Conservation (phyloP, 805 yeast genomes). For the Pichia pseudocactophila region DNA sequence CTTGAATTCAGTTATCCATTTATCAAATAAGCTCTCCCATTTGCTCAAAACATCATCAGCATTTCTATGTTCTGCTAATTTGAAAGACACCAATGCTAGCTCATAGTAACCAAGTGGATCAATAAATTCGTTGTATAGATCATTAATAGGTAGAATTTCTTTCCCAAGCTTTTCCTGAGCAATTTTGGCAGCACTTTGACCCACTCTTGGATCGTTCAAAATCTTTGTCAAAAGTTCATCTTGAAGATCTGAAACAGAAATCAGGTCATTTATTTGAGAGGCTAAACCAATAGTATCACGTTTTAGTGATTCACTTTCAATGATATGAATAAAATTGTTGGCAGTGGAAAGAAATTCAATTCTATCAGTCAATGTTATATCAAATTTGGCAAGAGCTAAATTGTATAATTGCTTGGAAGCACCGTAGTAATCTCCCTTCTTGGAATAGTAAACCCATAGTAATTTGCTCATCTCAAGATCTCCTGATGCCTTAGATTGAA, state of each 20-base stretch:
- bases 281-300: constrained; percentile 69
- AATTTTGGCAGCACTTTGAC: constrained; percentile 38
- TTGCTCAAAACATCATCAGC: constrained; percentile 72
- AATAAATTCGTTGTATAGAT: constrained; percentile 76
- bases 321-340: constrained; percentile 83
- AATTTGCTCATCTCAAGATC: constrained; percentile 71
- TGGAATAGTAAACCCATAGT: constrained; percentile 84
- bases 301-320: constrained; percentile 64
- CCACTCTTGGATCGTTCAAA: constrained; percentile 42
- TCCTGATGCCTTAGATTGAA: constrained; percentile 55
- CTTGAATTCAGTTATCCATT: constrained; percentile 30
- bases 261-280: constrained; percentile 62
- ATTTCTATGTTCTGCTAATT: constrained; percentile 77
- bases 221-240: constrained; percentile 49
- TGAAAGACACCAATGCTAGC: constrained; percentile 67
- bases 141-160: constrained; percentile 62
- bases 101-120: constrained; percentile 85
- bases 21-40: constrained; percentile 68
- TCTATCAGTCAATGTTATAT: constrained; percentile 58
- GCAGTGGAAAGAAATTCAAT: constrained; percentile 88
- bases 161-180: constrained; percentile 50
- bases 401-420: constrained; percentile 79
- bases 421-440: constrained; percentile 62
- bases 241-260: constrained; percentile 83
- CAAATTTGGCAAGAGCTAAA: constrained; percentile 66